A percentile compares a stretch with the other conserved stretches of the same genome.
Conservation (phyloP, 768 basidiomycete genomes). For the Lactifluus piperatus region DNA sequence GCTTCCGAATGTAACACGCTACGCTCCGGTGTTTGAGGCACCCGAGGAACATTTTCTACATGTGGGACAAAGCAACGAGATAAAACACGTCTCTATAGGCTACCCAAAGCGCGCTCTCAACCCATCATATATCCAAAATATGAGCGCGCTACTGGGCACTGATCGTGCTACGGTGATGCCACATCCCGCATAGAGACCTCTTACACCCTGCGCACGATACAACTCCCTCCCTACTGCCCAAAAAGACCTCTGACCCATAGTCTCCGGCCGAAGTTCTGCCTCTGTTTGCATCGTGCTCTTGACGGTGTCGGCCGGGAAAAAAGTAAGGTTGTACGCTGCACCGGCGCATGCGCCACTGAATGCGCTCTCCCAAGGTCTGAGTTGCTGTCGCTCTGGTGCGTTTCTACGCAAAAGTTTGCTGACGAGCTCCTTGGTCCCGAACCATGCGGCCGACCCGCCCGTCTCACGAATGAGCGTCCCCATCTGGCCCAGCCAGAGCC, state of each 20-base stretch:
- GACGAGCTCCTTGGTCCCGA: constrained; percentile 76
- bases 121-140: constrained; percentile 88
- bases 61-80: neutral
- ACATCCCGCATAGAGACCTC: constrained; percentile 86
- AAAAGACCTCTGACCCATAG: constrained; percentile 35
- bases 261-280: constrained; percentile 67
- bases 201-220: constrained; percentile 66
- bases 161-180: constrained; percentile 82
- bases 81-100: neutral
- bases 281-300: constrained; percentile 95
- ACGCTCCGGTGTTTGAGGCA: too few species aligned
- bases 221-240: constrained; percentile 54
- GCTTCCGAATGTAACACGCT: too few species aligned
- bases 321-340: constrained; percentile 73
- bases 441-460: constrained; percentile 89
- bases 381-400: constrained; percentile 21
- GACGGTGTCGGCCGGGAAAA: constrained; percentile 92
- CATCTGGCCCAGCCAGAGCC: constrained; percentile 95
- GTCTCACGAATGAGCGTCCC: constrained; percentile 92
- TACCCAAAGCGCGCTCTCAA: constrained; percentile 47
- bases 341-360: constrained; percentile 81
- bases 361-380: constrained; percentile 70
- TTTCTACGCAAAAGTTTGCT: constrained; percentile 45
- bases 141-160: constrained; percentile 84
- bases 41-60: neutral